These are phyloP conservation scores for Medicago arabica DNA, from an alignment of 306 rosid genomes.

Conservation along the genomic window DNA sequence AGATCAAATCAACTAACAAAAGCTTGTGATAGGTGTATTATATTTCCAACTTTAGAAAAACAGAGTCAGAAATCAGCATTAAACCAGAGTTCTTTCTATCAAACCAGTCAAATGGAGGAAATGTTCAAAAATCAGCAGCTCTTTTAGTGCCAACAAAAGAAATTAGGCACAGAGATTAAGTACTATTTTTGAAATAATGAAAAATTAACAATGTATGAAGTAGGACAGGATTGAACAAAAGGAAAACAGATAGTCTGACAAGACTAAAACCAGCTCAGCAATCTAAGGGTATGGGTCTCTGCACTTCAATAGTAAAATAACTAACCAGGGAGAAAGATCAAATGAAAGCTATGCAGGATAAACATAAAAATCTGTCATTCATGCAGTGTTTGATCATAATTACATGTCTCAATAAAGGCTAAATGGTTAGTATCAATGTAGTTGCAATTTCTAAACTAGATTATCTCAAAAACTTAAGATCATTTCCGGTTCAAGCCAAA, in stretches of 20 bases:
- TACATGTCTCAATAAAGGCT: background rate
- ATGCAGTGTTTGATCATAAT: background rate
- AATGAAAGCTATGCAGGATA: background rate
- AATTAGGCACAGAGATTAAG: constrained; percentile 1
- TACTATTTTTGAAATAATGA: constrained; percentile 15
- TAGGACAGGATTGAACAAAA: constrained; percentile 4
- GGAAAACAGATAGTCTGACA: background rate
- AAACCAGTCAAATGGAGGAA: constrained; percentile 15
- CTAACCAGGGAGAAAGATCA: constrained; percentile 24
- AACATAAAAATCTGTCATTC: background rate
- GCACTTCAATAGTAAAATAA: constrained; percentile 4
- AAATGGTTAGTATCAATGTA: background rate
- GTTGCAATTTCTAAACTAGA: constrained; percentile 17
- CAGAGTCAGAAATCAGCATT: background rate
- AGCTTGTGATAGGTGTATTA: background rate
- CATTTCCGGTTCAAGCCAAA: constrained; percentile 11
- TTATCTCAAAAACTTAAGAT: constrained; percentile 27
- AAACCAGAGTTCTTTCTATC: background rate
- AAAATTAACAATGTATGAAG: constrained; percentile 5
- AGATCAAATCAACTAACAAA: background rate
- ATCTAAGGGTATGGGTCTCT: background rate
- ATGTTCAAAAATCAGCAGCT: constrained; percentile 6
- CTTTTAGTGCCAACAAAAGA: constrained; percentile 25
- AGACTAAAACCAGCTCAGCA: constrained; percentile 2
- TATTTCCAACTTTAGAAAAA: background rate